Conservation (phyloP, 371 early-diverging fungal genomes). For the Rhizopus stolonifer region DNA sequence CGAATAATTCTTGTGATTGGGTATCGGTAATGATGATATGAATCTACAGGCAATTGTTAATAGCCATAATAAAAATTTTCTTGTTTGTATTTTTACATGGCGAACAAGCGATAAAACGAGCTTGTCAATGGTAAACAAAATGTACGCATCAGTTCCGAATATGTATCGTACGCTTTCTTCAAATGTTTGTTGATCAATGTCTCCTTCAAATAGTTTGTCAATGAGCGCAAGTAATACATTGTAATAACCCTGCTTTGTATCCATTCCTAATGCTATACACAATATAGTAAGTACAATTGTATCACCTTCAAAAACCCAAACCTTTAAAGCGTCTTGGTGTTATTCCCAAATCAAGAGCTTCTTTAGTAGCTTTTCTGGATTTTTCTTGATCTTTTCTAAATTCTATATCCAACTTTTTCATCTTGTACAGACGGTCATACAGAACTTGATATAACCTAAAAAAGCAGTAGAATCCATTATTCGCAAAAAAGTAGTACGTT, state of each 20-base stretch:
- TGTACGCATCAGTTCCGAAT: constrained; percentile 84
- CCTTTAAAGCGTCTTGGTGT: constrained; percentile 40
- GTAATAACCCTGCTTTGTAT: constrained; percentile 60
- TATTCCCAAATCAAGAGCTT: constrained; percentile 80
- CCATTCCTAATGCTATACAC: constrained; percentile 21
- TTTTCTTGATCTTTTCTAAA: constrained; percentile 58
- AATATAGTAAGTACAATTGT: not conserved
- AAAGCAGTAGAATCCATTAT: constrained; percentile 81
- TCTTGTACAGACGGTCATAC: constrained; percentile 71
- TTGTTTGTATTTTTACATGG: constrained; percentile 10
- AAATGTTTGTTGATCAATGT: constrained; percentile 80
- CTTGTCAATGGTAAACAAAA: constrained; percentile 86
- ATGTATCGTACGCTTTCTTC: constrained; percentile 88
- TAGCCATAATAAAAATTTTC: not conserved
- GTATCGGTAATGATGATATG: constrained; percentile 27
- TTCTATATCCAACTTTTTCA: constrained; percentile 72
- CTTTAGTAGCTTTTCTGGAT: constrained; percentile 56
- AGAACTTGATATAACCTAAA: constrained; percentile 71
- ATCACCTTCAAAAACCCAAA: not conserved
- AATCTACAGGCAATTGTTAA: constrained; percentile 4
- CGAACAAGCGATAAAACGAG: constrained; percentile 24
- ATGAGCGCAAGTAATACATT: constrained; percentile 68
- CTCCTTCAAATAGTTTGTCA: constrained; percentile 70
- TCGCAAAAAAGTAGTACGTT: constrained; percentile 63
- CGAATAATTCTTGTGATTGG: constrained; percentile 21